Percentiles rank a stretch among this genome's conserved stretches.
Evolutionary conservation across 2,329 filamentous ascomycete species (phyloP).

Genomic region (Peltaster fructicola): DNA sequence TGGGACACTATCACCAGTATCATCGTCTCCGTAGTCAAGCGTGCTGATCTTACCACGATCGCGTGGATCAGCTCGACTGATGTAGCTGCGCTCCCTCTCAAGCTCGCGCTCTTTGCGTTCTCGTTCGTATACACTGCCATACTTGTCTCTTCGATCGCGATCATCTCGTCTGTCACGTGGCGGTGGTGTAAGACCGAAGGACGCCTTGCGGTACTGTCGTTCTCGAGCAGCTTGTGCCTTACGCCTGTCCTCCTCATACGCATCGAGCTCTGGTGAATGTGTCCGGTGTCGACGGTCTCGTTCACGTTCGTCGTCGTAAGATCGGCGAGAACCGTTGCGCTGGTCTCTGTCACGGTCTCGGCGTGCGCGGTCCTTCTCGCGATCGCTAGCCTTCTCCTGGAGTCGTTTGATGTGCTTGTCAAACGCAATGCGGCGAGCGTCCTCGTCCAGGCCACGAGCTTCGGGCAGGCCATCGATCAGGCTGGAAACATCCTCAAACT

Average conservation of each 20-base stretch:
- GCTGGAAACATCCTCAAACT: slow-evolving; percentile 72
- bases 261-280: slow-evolving; percentile 70
- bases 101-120: slow-evolving; percentile 78
- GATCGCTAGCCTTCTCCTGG: slow-evolving; percentile 78
- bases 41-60: slow-evolving; percentile 54
- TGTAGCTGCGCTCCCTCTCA: slow-evolving; percentile 75
- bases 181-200: slow-evolving; percentile 19
- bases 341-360: slow-evolving; percentile 58
- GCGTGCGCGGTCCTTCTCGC: slow-evolving; percentile 40
- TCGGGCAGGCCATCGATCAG: slow-evolving; percentile 68
- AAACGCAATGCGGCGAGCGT: slow-evolving; percentile 66
- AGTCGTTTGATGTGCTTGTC: slow-evolving; percentile 81
- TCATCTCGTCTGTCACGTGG: slow-evolving; percentile 15
- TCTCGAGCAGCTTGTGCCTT: slow-evolving; percentile 89
- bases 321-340: slow-evolving; percentile 24
- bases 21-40: slow-evolving; percentile 72
- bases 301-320: slow-evolving; percentile 28
- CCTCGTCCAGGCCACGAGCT: slow-evolving; percentile 71
- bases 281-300: slow-evolving; percentile 31
- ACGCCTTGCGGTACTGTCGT: slow-evolving; percentile 70
- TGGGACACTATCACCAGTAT: slow-evolving; percentile 27
- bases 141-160: slow-evolving; percentile 15
- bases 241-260: slow-evolving; percentile 87
- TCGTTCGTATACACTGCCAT: slow-evolving; percentile 50
- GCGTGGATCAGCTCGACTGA: slow-evolving; percentile 61